Evolutionary conservation across 495 filamentous ascomycete species (phyloP), one percentile per base, ranked within the genome.

Genomic region (Patellaria atrata): DNA sequence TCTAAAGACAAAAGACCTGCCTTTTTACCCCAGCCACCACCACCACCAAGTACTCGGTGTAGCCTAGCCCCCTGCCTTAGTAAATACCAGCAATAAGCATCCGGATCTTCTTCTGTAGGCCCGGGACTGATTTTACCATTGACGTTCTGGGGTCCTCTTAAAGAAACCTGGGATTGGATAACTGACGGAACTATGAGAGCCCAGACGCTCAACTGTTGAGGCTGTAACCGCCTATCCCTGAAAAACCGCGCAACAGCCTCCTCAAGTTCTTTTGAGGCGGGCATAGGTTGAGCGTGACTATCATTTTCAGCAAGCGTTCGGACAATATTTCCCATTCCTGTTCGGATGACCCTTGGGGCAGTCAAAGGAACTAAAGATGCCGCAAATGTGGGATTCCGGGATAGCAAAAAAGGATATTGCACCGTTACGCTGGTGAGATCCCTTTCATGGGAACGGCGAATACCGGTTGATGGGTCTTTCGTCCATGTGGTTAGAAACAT

Each of bases 21-120:
- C 53, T 91, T 94, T 41, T 71, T 61, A 4, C 85, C 85, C 85
- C 85, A 94, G 28, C 85, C 85, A 33, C 85, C 85, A 41, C 85
- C 85, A 14, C 85, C 85, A 52, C 82, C 89, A 36, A 89, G 43
- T 1, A 63, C 59, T 12, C 50, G 43, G 35, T 52, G 50, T 2
- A 63, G 35, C n/a, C 48, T 40, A n/a, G 47, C 52, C 5, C 56
- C 48, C 22, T 27, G 16, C 22, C 15, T 21, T 8, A 40, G 16
- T 16, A 30, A 15, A 15, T 37, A 15, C 19, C 34, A n/a, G n/a
- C n/a, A n/a, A n/a, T n/a, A n/a, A n/a, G n/a, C n/a, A n/a, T n/a
- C n/a, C n/a, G n/a, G n/a, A n/a, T n/a, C n/a, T n/a, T n/a, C n/a
- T n/a, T n/a, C n/a, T n/a, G n/a, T n/a, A n/a, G n/a, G n/a, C n/a